These are phyloP conservation scores for Lentinula detonsa DNA, from an alignment of 768 basidiomycete species.

Conservation along the genomic window DNA sequence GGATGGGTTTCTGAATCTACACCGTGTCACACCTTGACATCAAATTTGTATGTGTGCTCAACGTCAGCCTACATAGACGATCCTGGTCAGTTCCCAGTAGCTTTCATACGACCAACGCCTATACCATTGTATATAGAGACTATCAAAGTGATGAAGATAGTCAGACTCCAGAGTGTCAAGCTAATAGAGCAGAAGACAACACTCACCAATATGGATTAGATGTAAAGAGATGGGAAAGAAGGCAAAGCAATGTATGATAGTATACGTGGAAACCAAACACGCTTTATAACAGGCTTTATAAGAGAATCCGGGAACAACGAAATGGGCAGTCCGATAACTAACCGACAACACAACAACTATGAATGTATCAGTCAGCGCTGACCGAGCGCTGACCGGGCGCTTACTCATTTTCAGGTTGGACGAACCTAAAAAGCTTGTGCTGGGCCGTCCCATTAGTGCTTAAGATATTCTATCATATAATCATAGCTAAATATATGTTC, in stretches of 20 bases:
- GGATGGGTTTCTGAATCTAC: background rate
- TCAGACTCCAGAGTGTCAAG: background rate
- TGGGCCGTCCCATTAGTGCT: background rate
- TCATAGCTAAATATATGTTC: background rate
- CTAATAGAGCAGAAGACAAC: background rate
- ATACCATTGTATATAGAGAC: background rate
- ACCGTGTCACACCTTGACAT: constrained; percentile 61
- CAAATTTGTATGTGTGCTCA: constrained; percentile 65
- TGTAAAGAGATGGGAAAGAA: background rate
- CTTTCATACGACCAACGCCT: background rate
- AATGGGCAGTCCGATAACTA: background rate
- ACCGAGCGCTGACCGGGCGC: background rate
- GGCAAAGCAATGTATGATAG: background rate
- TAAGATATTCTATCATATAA: background rate
- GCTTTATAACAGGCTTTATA: background rate
- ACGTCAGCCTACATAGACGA: constrained; percentile 4
- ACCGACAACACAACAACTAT: background rate
- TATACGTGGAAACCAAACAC: background rate
- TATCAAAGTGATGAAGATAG: background rate
- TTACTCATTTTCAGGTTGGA: background rate
- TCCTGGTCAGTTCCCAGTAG: background rate
- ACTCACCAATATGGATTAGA: background rate
- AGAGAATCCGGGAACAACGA: background rate
- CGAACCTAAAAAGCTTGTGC: too few species aligned
- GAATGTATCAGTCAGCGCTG: background rate